These are phyloP conservation scores for Zygosaccharomyces siamensis DNA, from an alignment of 805 yeast species.

Conservation along the genomic window DNA sequence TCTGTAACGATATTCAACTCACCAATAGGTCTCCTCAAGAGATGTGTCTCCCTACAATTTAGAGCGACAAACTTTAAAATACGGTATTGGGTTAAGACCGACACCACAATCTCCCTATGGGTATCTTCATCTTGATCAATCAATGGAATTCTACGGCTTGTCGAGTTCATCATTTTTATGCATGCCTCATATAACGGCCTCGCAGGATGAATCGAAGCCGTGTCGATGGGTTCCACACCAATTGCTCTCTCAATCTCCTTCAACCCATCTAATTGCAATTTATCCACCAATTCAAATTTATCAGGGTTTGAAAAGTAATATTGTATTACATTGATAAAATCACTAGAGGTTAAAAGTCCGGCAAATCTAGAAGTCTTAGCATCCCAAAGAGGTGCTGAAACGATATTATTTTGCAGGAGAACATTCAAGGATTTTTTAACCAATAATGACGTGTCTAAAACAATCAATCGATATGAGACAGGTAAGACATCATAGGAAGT, in stretches of 20 bases:
- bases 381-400: slow-evolving; percentile 96
- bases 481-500: slow-evolving; percentile 97
- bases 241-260: slow-evolving; percentile 82
- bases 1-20: slow-evolving; percentile 64
- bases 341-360: slow-evolving; percentile 86
- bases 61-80: slow-evolving; percentile 91
- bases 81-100: slow-evolving; percentile 93
- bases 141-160: slow-evolving; percentile 89
- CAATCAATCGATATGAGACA: slow-evolving; percentile 87
- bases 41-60: slow-evolving; percentile 91
- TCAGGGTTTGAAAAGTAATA: slow-evolving; percentile 89
- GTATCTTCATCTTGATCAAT: slow-evolving; percentile 92
- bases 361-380: slow-evolving; percentile 85
- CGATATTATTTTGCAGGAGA: slow-evolving; percentile 85
- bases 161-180: slow-evolving; percentile 79
- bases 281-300: slow-evolving; percentile 81
- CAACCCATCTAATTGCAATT: slow-evolving; percentile 75
- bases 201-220: slow-evolving; percentile 85
- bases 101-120: slow-evolving; percentile 87
- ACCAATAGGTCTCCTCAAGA: slow-evolving; percentile 68
- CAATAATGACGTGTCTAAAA: slow-evolving; percentile 82
- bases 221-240: slow-evolving; percentile 81
- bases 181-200: slow-evolving; percentile 89
- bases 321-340: slow-evolving; percentile 91
- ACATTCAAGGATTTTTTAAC: slow-evolving; percentile 90